Percentiles rank a stretch among this genome's conserved stretches.
Conservation (phyloP, 371 early-diverging fungal genomes). For the Aphelidium insulamus region DNA sequence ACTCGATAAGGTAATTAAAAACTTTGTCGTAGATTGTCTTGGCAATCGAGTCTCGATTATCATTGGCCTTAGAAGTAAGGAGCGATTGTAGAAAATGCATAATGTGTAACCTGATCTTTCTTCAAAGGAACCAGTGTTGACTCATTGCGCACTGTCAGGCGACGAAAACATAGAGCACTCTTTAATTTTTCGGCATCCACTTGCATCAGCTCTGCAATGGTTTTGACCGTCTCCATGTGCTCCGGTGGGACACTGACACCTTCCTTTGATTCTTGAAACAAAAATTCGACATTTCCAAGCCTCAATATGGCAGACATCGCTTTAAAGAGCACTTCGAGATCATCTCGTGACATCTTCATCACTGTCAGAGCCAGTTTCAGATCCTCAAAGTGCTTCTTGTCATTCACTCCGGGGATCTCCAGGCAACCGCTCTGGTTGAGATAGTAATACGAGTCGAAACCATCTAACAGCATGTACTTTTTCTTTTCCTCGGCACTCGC, state of each 20-base stretch:
- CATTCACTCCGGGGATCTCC: conserved; percentile 83
- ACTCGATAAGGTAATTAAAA: conserved; percentile 73
- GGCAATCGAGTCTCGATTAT: conserved; percentile 90
- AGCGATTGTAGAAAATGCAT: conserved; percentile 67
- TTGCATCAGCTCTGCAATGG: no score
- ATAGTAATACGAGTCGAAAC: conserved; percentile 45
- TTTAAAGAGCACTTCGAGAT: no score
- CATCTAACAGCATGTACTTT: conserved; percentile 44
- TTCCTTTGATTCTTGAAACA: no score
- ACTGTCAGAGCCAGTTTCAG: no score
- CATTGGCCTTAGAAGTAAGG: conserved; percentile 75
- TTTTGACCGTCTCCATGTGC: no score
- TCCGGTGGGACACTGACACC: no score
- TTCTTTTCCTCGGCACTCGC: conserved; percentile 36
- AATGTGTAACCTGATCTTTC: conserved; percentile 78
- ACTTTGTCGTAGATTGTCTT: conserved; percentile 91
- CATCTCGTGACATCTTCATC: no score
- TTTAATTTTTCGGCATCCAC: conserved; percentile 59
- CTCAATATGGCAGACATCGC: no score
- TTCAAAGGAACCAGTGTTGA: no score
- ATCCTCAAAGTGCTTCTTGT: conserved; percentile 68
- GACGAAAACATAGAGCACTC: no score
- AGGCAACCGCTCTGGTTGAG: conserved; percentile 58
- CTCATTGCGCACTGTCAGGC: no score
- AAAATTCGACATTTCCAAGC: no score